Percentiles rank a stretch among this genome's conserved stretches.
phyloP scores from a whole-genome alignment of 2,329 filamentous ascomycete species.

The Sarocladium strictum region DNA sequence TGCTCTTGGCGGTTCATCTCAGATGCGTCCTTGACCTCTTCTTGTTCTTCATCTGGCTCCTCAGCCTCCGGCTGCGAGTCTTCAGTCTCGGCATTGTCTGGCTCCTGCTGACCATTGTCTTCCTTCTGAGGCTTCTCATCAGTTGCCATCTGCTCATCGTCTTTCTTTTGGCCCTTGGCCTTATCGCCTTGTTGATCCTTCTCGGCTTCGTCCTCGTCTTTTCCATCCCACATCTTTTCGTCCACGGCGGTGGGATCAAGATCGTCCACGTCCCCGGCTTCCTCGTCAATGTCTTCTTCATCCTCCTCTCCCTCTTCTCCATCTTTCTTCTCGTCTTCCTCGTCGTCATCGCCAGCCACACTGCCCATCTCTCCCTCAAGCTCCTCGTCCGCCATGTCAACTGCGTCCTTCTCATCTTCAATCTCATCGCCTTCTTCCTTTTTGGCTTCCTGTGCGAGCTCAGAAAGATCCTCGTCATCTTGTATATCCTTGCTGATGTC shows the following conservation, averaged over 20 bases:
- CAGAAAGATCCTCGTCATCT: conserved; percentile 86
- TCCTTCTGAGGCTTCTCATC: conserved; percentile 52
- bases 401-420: conserved; percentile 75
- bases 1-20: conserved; percentile 60
- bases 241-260: conserved; percentile 85
- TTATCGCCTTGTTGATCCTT: conserved; percentile 76
- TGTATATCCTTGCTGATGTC: conserved; percentile 97
- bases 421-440: conserved; percentile 60
- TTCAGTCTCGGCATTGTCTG: conserved; percentile 38
- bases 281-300: conserved; percentile 77
- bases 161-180: conserved; percentile 61
- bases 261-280: conserved; percentile 85
- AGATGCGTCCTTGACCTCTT: conserved; percentile 49
- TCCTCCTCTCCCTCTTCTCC: conserved; percentile 59
- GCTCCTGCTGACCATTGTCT: conserved; percentile 30
- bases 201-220: conserved; percentile 70
- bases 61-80: conserved; percentile 45
- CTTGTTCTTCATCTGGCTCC: conserved; percentile 52
- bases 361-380: conserved; percentile 77
- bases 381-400: conserved; percentile 91
- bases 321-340: conserved; percentile 54
- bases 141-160: conserved; percentile 53
- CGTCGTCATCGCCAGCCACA: conserved; percentile 55
- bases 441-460: conserved; percentile 80
- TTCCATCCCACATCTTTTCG: conserved; percentile 98